phyloP scores from a whole-genome alignment of 2,329 filamentous ascomycete species.

The Scopulariopsis brevicaulis region DNA sequence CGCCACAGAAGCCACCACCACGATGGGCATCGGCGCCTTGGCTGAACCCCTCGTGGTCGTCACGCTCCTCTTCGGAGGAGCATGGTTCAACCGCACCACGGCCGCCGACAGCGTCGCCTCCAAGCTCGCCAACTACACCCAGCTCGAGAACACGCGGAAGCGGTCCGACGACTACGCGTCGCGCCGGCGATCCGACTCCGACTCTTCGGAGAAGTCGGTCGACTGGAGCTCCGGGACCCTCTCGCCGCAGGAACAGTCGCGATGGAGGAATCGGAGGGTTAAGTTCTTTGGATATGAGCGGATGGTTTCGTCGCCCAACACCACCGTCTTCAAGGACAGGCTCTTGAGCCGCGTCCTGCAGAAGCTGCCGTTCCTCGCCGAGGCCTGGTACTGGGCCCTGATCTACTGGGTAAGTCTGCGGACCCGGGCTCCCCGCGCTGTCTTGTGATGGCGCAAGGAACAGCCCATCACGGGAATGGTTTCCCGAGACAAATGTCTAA shows the following conservation, averaged over 20 bases:
- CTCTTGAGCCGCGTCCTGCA: constrained; percentile 52
- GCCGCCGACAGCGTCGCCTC: constrained; percentile 1
- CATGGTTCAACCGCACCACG: constrained; percentile 28
- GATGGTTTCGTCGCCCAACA: constrained; percentile 48
- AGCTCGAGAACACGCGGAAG: constrained; percentile 7
- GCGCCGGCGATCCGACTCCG: constrained; percentile 5
- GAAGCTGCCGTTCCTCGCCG: constrained; percentile 60
- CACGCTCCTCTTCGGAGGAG: constrained; percentile 29
- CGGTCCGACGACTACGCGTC: constrained; percentile 8
- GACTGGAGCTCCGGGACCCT: constrained; percentile 7
- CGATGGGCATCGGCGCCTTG: constrained; percentile 28
- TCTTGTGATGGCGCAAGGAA: background rate
- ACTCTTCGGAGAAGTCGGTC: constrained; percentile 6
- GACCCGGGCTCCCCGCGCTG: background rate
- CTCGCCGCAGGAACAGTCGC: constrained; percentile 6
- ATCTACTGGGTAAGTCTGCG: constrained; percentile 59
- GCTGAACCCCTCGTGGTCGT: constrained; percentile 29
- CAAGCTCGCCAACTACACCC: constrained; percentile 6
- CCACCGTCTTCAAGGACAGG: constrained; percentile 44
- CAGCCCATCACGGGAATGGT: background rate
- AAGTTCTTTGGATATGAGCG: constrained; percentile 14
- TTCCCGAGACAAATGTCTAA: background rate
- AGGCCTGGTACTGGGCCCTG: constrained; percentile 68
- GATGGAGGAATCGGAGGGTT: constrained; percentile 9
- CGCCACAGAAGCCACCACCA: background rate